Evolutionary conservation across 495 filamentous ascomycete genomes (phyloP), one percentile per base, ranked within the genome.

Genomic region (Hyaloscypha variabilis): DNA sequence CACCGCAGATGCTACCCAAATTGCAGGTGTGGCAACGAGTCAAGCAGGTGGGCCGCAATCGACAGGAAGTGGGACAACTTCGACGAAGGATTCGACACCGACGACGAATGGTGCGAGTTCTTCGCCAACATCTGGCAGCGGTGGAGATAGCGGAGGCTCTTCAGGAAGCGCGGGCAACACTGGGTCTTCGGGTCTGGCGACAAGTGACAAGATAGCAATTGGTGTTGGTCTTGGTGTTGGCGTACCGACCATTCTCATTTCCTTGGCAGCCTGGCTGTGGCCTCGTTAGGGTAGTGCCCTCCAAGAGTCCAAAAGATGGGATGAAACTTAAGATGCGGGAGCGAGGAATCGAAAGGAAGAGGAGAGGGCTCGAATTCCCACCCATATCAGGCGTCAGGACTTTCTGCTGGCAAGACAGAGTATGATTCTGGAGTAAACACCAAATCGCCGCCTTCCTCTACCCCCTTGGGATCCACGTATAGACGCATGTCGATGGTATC

Each of bases 391-490:
- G 39, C 50, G 26, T 36, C 2, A 24, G 6, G 25, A 25, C 53
- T 56, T 56, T 24, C 53, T 56, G 53, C 53, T 56, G 53, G 53
- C 53, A 56, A 29, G 53, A 56, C 53, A 24, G 31, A 61, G 29
- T 59, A 59, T 10, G 57, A 30, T 25, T 53, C 39, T 8, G 29
- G 21, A 63, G 34, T 63, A 49, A 63, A 63, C 54, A 26, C 24
- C 50, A 63, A 30, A 53, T 19, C 34, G 14, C 46, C 26, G 5
- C 28, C 31, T 11, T 63, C 39, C 49, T 51, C 49, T n/a, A 55
- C 57, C 49, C 62, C 50, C 14, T 21, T 69, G 4, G 77, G 78
- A 58, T 81, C 69, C 19, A 79, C 71, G 57, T 77, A 81, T 19
- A 80, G 42, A 21, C 72, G 71, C 39, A 80, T 65, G 10, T 71